Conservation (phyloP, 345 rosid genomes). For the Eucalyptus erythrocorys region DNA sequence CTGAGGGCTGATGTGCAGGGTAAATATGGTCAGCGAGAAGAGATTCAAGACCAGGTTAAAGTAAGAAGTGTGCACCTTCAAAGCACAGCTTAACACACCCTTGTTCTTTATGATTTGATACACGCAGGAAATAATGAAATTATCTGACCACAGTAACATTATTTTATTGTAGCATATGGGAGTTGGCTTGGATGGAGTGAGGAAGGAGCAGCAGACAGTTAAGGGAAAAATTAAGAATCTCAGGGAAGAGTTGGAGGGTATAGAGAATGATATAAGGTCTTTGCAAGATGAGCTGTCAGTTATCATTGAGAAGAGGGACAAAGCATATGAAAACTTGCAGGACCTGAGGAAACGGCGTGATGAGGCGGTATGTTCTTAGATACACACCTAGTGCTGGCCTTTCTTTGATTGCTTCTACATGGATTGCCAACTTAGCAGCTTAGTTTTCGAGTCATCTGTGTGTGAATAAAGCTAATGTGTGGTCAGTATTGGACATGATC, state of each 20-base stretch:
- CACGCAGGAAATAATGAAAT: background rate
- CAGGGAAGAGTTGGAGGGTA: conserved; percentile 35
- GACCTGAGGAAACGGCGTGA: conserved; percentile 59
- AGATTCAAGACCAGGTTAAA: conserved; percentile 86
- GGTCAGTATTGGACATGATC: background rate
- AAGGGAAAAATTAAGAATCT: conserved; percentile 44
- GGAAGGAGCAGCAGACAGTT: conserved; percentile 71
- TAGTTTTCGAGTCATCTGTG: background rate
- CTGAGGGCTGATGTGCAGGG: conserved; percentile 79
- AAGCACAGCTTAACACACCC: background rate
- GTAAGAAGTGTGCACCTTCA: conserved; percentile 25
- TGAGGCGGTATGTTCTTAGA: conserved; percentile 40
- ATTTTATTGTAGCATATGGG: conserved; percentile 56
- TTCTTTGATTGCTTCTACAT: background rate
- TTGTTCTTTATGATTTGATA: background rate
- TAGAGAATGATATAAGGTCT: conserved; percentile 41
- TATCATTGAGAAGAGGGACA: conserved; percentile 50
- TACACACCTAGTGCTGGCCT: background rate
- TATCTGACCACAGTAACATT: background rate
- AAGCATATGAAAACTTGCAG: conserved; percentile 34
- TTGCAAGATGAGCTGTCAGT: conserved; percentile 43
- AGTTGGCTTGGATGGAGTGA: conserved; percentile 79
- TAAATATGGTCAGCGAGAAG: conserved; percentile 78
- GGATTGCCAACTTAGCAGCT: background rate
- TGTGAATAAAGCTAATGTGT: background rate